phyloP scores from a whole-genome alignment of 2,329 filamentous ascomycete genomes.

The Microcera coccophila region DNA sequence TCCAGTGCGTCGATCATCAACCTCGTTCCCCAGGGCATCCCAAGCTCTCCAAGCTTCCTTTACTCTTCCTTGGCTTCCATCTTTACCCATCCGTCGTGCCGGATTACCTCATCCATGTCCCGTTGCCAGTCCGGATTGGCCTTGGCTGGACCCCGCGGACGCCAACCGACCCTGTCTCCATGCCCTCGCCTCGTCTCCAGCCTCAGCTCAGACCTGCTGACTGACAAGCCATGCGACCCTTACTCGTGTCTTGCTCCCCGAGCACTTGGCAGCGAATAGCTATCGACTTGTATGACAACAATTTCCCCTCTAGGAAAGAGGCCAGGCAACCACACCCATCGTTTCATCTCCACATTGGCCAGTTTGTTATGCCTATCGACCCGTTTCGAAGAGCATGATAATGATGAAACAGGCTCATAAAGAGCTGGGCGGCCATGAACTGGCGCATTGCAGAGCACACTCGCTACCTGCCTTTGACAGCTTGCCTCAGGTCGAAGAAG shows the following conservation, averaged over 20 bases:
- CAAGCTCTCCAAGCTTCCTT: too few relatives aligned
- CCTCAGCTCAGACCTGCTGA: slow-evolving; percentile 20
- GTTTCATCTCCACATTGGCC: slow-evolving; percentile 1
- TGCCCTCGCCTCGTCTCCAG: slow-evolving; percentile 3
- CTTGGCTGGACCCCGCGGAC: slow-evolving; percentile 4
- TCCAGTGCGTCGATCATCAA: too few relatives aligned
- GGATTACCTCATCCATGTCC: slow-evolving; percentile 7
- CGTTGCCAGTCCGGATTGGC: slow-evolving; percentile 1
- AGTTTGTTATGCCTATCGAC: slow-evolving; percentile 15
- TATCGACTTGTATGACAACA: not conserved
- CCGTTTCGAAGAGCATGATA: slow-evolving; percentile 2
- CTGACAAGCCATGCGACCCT: slow-evolving; percentile 23
- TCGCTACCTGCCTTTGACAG: too few relatives aligned
- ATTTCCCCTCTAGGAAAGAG: not conserved
- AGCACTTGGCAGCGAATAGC: not conserved
- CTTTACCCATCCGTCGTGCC: slow-evolving; percentile 14
- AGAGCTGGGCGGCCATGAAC: slow-evolving; percentile 10
- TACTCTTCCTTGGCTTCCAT: not conserved
- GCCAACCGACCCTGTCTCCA: slow-evolving; percentile 6
- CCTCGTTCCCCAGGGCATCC: too few relatives aligned
- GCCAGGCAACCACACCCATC: not conserved
- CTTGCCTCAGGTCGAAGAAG: too few relatives aligned
- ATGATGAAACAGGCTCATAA: not conserved
- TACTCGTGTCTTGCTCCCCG: slow-evolving; percentile 1
- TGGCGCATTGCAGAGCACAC: too few relatives aligned